Evolutionary conservation across 2,329 filamentous ascomycete genomes (phyloP), one percentile per base, ranked within the genome.

Genomic region (Fonsecaea pedrosoi): DNA sequence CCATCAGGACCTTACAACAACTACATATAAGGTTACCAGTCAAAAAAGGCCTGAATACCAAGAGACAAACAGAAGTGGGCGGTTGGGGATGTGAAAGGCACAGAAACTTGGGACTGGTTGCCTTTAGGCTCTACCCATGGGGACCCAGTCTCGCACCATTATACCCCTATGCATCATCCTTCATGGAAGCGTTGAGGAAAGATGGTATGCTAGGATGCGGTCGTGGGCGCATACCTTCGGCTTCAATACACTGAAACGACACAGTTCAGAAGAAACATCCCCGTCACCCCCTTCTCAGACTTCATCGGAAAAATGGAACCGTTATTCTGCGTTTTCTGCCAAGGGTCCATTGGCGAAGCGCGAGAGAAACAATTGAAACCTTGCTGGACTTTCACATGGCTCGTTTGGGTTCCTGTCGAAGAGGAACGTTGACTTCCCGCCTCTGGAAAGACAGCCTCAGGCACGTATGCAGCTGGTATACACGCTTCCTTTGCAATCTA

Each of bases 21-120:
- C 57, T 34, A 21, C 38, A 30, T 34, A 2, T n/a, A 21, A 50
- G 18, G 57, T 15, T 37, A 42, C 18, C 40, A n/a, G 34, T 32
- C 57, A 35, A 50, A 13, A 40, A 45, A 7, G 57, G 57, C 57
- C 57, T 60, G 57, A 60, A 50, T 25, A 60, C 30, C n/a, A 21
- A 50, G 12, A 25, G 25, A 12, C 45, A 21, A 9, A 9, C 4
- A 50, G 21, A 13, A 50, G 45, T 50, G 45, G 21, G 4, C 9
- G 45, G 8, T 50, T 50, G 45, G 25, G 21, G 45, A 21, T 21
- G 45, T 50, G 45, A 3, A 10, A 13, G 45, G 21, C 9, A 50
- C 45, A 50, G 45, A 50, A 10, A 25, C 18, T 25, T 50, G 45
- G 45, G 37, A 50, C 45, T 50, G 45, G 25, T 25, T 50, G 45